Conservation (phyloP, 257 asterid species). For the Echium plantagineum region DNA sequence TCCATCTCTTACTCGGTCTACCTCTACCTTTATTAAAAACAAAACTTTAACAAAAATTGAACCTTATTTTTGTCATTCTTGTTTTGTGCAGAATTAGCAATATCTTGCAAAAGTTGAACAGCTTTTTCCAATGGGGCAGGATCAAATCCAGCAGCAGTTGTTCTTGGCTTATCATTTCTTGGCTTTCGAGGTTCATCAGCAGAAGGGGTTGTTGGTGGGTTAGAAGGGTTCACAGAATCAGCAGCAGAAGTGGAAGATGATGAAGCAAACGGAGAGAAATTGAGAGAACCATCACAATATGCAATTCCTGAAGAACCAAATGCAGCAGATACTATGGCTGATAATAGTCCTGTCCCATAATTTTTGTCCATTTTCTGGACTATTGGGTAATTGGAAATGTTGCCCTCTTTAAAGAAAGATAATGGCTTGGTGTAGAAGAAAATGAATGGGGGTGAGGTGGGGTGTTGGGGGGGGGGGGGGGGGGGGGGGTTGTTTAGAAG, state of each 20-base stretch:
- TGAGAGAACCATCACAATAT: conserved; percentile 48
- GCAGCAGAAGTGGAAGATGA: conserved; percentile 22
- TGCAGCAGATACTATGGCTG: conserved; percentile 50
- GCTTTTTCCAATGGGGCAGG: conserved; percentile 85
- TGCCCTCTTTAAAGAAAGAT: neutral
- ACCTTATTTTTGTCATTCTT: conserved; percentile 38
- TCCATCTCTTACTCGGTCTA: no score
- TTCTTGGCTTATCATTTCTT: conserved; percentile 72
- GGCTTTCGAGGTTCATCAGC: conserved; percentile 26
- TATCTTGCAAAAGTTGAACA: conserved; percentile 37
- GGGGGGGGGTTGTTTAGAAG: no score
- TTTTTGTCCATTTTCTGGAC: conserved; percentile 7
- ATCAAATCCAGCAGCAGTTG: conserved; percentile 82
- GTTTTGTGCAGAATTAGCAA: conserved; percentile 34
- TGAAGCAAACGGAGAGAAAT: conserved; percentile 38
- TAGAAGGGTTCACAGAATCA: neutral
- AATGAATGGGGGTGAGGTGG: no score
- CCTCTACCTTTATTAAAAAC: no score
- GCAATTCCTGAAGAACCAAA: conserved; percentile 36
- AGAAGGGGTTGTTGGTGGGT: no score
- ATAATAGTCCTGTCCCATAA: conserved; percentile 48
- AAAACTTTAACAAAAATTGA: neutral
- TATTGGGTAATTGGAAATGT: neutral
- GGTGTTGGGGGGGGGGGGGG: no score
- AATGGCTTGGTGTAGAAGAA: neutral